Conservation (phyloP, 305 asterid genomes). For the Stenogyne calaminthoides region DNA sequence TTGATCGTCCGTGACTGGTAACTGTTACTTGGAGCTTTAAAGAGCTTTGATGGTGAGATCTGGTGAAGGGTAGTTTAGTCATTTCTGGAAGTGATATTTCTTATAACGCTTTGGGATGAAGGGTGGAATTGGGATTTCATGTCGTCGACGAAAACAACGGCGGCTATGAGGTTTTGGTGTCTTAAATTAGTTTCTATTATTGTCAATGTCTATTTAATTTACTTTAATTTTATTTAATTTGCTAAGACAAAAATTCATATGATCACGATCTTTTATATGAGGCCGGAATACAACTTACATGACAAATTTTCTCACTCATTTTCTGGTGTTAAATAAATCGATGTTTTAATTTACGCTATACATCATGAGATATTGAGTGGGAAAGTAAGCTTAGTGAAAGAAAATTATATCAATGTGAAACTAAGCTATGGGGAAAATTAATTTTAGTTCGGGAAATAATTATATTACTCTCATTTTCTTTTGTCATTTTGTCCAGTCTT, state of each 20-base stretch:
- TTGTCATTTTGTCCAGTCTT: too few species aligned
- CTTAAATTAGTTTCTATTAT: neutral
- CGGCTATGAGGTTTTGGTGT: constrained; percentile 32
- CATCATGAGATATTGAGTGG: too few species aligned
- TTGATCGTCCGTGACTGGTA: constrained; percentile 22
- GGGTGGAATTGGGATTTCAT: constrained; percentile 21
- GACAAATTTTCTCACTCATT: too few species aligned
- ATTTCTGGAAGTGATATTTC: constrained; percentile 12
- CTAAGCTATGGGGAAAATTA: too few species aligned
- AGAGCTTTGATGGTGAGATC: constrained; percentile 42
- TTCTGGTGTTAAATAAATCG: neutral
- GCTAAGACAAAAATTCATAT: neutral
- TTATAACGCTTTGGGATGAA: constrained; percentile 19
- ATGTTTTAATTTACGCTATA: neutral
- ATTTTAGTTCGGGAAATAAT: too few species aligned
- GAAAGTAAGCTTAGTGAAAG: too few species aligned
- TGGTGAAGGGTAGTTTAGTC: constrained; percentile 28
- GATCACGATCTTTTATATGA: too few species aligned
- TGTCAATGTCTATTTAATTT: neutral
- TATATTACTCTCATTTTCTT: neutral
- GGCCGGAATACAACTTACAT: too few species aligned
- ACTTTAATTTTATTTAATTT: neutral
- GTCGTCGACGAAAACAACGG: constrained; percentile 28
- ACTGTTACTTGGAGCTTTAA: constrained; percentile 32
- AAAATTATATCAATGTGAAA: too few species aligned